Conservation (phyloP, 257 asterid genomes). For the Henckelia pumila region DNA sequence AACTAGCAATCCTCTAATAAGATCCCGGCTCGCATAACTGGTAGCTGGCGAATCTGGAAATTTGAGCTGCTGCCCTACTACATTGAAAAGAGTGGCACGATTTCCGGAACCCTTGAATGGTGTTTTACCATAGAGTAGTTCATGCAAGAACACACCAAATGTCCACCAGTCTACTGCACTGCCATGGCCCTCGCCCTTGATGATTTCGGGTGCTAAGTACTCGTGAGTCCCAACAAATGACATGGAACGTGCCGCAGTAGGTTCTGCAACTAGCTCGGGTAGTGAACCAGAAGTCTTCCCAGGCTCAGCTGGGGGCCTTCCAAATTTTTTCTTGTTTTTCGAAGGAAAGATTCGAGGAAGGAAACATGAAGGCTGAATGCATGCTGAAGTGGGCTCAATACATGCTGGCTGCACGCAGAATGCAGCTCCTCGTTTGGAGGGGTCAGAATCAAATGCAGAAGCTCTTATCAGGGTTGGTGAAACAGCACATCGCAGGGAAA, state of each 20-base stretch:
- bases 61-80: slow-evolving; percentile 43
- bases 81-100: slow-evolving; percentile 50
- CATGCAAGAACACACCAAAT: slow-evolving; percentile 45
- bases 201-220: slow-evolving; percentile 46
- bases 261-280: slow-evolving; percentile 22
- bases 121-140: slow-evolving; percentile 45
- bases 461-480: slow-evolving; percentile 43
- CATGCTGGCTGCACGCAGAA: slow-evolving; percentile 15
- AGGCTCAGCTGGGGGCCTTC: slow-evolving; percentile 7
- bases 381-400: slow-evolving; percentile 17
- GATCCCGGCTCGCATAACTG: slow-evolving; percentile 43
- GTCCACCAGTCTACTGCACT: slow-evolving; percentile 61
- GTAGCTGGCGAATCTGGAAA: slow-evolving; percentile 47
- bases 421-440: slow-evolving; percentile 7
- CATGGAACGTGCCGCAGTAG: slow-evolving; percentile 19
- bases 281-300: background rate
- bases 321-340: slow-evolving; percentile 13
- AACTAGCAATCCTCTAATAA: slow-evolving; percentile 48
- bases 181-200: slow-evolving; percentile 55
- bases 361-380: slow-evolving; percentile 23
- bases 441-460: slow-evolving; percentile 23
- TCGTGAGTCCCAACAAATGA: slow-evolving; percentile 35
- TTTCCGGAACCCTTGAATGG: slow-evolving; percentile 27
- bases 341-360: slow-evolving; percentile 15
- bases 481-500: slow-evolving; percentile 34